phyloP scores from a whole-genome alignment of 345 rosid species.

The Luvunga scandens region DNA sequence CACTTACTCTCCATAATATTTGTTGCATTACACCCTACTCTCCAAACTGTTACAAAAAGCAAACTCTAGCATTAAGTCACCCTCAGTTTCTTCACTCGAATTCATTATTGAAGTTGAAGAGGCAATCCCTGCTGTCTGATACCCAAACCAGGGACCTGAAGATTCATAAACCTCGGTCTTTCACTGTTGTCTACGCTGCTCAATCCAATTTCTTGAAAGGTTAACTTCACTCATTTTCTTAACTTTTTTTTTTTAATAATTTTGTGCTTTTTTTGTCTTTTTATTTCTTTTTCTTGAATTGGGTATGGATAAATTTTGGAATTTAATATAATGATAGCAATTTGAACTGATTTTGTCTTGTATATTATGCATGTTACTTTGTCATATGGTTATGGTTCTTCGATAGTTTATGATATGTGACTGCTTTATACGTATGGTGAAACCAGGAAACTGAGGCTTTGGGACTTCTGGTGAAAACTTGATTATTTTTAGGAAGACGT shows the following conservation, averaged over 20 bases:
- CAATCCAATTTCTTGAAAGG: slow-evolving; percentile 56
- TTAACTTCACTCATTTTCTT: slow-evolving; percentile 11
- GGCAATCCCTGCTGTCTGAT: slow-evolving; percentile 18
- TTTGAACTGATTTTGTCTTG: not conserved
- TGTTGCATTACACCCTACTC: slow-evolving; percentile 18
- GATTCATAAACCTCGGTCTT: slow-evolving; percentile 25
- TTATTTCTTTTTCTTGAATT: not conserved
- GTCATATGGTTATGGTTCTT: not conserved
- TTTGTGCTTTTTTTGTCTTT: not conserved
- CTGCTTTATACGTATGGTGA: not conserved
- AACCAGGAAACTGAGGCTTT: not conserved
- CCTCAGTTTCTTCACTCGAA: slow-evolving; percentile 25
- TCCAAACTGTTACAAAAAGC: slow-evolving; percentile 24
- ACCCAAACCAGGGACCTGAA: slow-evolving; percentile 18
- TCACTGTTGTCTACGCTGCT: slow-evolving; percentile 35
- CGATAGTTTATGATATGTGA: not conserved
- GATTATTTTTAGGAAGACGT: not conserved
- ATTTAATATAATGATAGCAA: not conserved
- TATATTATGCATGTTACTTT: not conserved
- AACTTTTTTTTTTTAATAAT: not conserved
- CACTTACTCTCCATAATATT: slow-evolving; percentile 16
- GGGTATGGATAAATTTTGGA: not conserved
- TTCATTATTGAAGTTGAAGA: slow-evolving; percentile 29
- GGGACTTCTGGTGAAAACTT: not conserved
- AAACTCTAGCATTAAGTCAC: slow-evolving; percentile 22